Evolutionary conservation across 1,284 basidiomycete genomes (phyloP), one percentile per base, ranked within the genome.

Genomic region (Cutaneotrichosporon cyanovorans): DNA sequence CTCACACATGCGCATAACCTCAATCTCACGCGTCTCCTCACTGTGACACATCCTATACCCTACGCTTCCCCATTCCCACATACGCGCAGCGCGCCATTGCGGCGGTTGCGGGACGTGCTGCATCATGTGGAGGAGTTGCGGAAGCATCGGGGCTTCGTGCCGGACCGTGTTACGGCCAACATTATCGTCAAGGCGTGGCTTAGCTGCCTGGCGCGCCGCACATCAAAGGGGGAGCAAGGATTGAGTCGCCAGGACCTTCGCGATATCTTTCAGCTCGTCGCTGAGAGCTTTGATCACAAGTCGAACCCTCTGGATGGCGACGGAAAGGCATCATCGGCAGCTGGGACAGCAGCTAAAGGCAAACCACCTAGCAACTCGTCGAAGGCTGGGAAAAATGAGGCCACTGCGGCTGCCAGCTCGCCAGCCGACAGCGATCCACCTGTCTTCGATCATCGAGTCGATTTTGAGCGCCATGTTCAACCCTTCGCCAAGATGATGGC

Each of bases 121-220:
- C 19, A 44, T 3, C 48, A 50, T 16, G 63, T 70, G 18, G 48
- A 55, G 33, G 48, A 40, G 18, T 40, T 67, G 19, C 62, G 63
- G 40, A 21, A 25, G 18, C 39, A 56, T 28, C 51, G 57, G 20
- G 57, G 56, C 14, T 70, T 70, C 40, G 43, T 48, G n/a, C 68
- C 68, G 4, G 63, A 68, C 55, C 51, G 60, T 35, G 53, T 61
- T 11, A 70, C 68, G 1, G 64, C 56, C 18, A 65, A 68, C 47
- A 53, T 70, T 34, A 58, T 70, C 8, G 21, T 70, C 34, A 53
- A 60, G 40, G 62, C 64, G 35, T 70, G 64, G 65, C 41, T 70
- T 8, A 32, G 28, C 32, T 42, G 39, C 37, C 37, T 53, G 12
- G 33, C 45, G 33, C 37, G 40, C 48, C 12, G 28, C 21, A 7